Evolutionary conservation across 2,329 filamentous ascomycete genomes (phyloP).

Genomic region (Ophiostoma quercus): DNA sequence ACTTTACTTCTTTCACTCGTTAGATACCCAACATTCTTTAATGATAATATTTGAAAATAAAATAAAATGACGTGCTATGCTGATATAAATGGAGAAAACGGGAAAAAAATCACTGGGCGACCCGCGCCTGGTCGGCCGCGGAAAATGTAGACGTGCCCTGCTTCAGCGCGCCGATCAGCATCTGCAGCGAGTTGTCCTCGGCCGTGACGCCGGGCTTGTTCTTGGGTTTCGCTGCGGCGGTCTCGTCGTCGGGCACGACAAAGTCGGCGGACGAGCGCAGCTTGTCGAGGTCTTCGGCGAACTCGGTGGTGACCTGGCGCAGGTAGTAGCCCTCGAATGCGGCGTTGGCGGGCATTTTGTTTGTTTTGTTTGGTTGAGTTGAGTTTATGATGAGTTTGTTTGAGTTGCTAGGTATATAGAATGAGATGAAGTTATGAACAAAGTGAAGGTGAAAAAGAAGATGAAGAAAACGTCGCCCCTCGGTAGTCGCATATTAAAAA

Average conservation of each 20-base stretch:
- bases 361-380: not conserved
- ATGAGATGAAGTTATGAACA: not conserved
- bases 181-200: slow-evolving; percentile 41
- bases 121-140: slow-evolving; percentile 39
- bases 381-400: no score
- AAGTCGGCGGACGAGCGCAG: slow-evolving; percentile 66
- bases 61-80: not conserved
- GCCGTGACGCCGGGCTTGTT: slow-evolving; percentile 32
- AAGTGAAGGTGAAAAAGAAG: not conserved
- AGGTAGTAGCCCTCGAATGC: slow-evolving; percentile 55
- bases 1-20: not conserved
- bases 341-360: not conserved
- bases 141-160: slow-evolving; percentile 62
- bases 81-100: not conserved
- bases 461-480: not conserved
- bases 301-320: slow-evolving; percentile 62
- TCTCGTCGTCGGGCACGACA: slow-evolving; percentile 46
- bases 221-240: slow-evolving; percentile 38
- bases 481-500: not conserved
- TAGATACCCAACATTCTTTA: slow-evolving; percentile 20
- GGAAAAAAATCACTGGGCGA: slow-evolving; percentile 26
- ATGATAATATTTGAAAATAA: not conserved
- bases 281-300: slow-evolving; percentile 69
- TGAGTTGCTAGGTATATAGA: no score
- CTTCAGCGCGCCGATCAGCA: slow-evolving; percentile 62